These are phyloP conservation scores for Aschersonia sp. DNA, from an alignment of 2,329 filamentous ascomycete genomes.

Conservation along the genomic window DNA sequence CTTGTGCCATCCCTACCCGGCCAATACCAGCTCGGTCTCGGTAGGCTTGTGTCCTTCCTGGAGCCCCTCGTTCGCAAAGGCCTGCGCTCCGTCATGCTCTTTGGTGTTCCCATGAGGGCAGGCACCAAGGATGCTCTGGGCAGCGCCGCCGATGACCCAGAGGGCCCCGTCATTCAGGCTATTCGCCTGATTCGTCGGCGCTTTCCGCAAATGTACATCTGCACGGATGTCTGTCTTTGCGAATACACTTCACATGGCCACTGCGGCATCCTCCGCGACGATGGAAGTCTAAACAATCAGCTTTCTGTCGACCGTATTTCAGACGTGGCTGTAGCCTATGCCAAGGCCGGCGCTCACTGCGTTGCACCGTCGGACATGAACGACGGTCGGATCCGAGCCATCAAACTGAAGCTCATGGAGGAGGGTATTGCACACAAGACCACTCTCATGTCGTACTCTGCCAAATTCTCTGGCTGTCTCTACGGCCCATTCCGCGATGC, in stretches of 20 bases:
- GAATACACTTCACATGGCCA: conserved; percentile 98
- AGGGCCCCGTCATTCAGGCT: conserved; percentile 76
- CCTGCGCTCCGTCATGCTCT: conserved; percentile 83
- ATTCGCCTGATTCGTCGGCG: conserved; percentile 72
- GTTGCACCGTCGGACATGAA: conserved; percentile 99
- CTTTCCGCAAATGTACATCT: conserved; percentile 85
- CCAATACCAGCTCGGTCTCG: conserved; percentile 77
- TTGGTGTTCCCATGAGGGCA: conserved; percentile 76
- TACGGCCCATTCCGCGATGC: conserved; percentile 97
- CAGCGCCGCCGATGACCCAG: conserved; percentile 81
- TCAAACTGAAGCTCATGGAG: conserved; percentile 96
- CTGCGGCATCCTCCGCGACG: conserved; percentile 88
- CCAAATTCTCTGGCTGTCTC: conserved; percentile 91
- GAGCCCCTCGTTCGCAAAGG: conserved; percentile 80
- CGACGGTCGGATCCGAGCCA: conserved; percentile 89
- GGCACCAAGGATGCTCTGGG: conserved; percentile 81
- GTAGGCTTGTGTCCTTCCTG: conserved; percentile 72
- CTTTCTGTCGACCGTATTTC: conserved; percentile 89
- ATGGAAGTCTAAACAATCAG: conserved; percentile 84
- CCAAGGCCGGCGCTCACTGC: conserved; percentile 88
- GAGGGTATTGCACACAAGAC: conserved; percentile 83
- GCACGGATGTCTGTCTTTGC: conserved; percentile 88
- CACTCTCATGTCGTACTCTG: conserved; percentile 92
- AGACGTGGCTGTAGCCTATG: conserved; percentile 95
- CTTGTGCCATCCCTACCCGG: conserved; percentile 82